Evolutionary conservation across 805 yeast genomes (phyloP), one percentile per base, ranked within the genome.

Genomic region (Metschnikowia hibisci): DNA sequence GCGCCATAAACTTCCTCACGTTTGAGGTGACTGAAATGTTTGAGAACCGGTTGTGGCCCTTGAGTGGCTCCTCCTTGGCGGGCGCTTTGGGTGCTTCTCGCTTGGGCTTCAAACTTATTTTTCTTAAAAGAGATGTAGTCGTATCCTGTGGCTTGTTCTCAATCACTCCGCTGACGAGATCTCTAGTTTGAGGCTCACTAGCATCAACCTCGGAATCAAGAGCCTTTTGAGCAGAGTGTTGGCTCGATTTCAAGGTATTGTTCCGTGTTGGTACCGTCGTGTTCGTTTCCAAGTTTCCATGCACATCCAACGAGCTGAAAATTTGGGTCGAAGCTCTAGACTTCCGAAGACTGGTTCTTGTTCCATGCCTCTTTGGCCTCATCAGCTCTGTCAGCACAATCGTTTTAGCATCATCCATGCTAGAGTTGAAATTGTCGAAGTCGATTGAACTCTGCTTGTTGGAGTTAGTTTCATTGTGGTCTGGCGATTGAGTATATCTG

Each of bases 21-120:
- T 49, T 40, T 1, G 53, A 48, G 6, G 22, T 39, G n/a, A 50
- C 39, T 6, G 72, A 64, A 32, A 69, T 59, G 41, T 63, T 63
- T 3, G 77, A 67, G 46, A 71, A 69, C 32, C 68, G 48, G 40
- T 62, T 55, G 28, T 54, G 56, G 28, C 52, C 58, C 27, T 50
- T 48, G 8, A 31, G 20, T 11, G 34, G 36, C 7, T 37, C 42
- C 4, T 38, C 46, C 31, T 41, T 25, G 8, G 44, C 48, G 9
- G 73, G 73, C n/a, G 68, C 59, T 40, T 54, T 59, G 6, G 75
- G 75, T 2, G 74, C 73, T 18, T 50, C 60, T 39, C 73, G 50
- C 50, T 62, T 65, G 1, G 74, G 73, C 42, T 57, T 63, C 50
- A 68, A 59, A 28, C 69, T 62, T 33, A 61, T 47, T 39, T 58